Evolutionary conservation across 371 early-diverging fungal species (phyloP).

Genomic region (Rhizopus delemar): DNA sequence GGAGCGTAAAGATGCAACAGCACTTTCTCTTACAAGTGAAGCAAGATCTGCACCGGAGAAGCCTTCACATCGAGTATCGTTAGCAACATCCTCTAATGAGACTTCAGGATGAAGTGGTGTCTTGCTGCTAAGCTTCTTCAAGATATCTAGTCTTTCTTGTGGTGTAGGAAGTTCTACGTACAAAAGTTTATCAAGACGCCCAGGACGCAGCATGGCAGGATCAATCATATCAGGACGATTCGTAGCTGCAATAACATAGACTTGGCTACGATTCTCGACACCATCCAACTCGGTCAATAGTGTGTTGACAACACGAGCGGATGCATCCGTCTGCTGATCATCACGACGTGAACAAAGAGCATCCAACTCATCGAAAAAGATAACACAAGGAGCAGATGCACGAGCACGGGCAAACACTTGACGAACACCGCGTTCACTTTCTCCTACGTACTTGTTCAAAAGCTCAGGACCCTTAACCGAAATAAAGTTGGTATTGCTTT

Average conservation of each 20-base stretch:
- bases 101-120: conserved; percentile 80
- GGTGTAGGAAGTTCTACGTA: conserved; percentile 94
- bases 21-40: conserved; percentile 88
- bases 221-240: conserved; percentile 99
- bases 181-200: conserved; percentile 97
- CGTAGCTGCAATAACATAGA: conserved; percentile 99
- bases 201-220: conserved; percentile 97
- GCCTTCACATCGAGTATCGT: conserved; percentile 74
- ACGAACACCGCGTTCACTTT: conserved; percentile 97
- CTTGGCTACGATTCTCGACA: conserved; percentile 85
- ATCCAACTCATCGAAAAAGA: conserved; percentile 99
- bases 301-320: conserved; percentile 98
- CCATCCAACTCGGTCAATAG: conserved; percentile 98
- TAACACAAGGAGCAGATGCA: conserved; percentile 93
- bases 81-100: conserved; percentile 73
- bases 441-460: conserved; percentile 99
- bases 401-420: conserved; percentile 97
- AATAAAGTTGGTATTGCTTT: conserved; percentile 97
- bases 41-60: conserved; percentile 96
- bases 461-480: conserved; percentile 99
- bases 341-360: conserved; percentile 84
- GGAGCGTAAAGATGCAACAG: conserved; percentile 78
- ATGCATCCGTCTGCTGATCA: conserved; percentile 85
- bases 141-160: conserved; percentile 85
- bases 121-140: conserved; percentile 77